Base-by-base conservation (phyloP, 78 protist genomes). In the Dictyostelium brefeldianum region DNA sequence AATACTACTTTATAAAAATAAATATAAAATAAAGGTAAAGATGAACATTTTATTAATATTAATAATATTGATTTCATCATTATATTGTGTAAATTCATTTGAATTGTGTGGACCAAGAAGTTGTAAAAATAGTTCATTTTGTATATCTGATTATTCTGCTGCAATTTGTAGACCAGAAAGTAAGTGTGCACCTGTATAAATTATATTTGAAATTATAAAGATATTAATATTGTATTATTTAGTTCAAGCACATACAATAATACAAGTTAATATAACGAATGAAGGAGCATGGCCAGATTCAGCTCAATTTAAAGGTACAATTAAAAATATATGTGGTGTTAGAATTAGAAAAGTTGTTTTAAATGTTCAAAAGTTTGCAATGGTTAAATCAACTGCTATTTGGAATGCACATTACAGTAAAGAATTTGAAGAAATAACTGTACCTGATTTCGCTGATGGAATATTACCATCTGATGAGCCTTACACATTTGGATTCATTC, bases 101-200 rank as follows among this genome's bases (percentile, higher is more conserved):
- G 92, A 87, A 64, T 7, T 87, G 36, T 87, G 92, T 77, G 92
- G 92, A 7, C 92, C 92, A 17, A 74, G 92, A 87, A 87, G 92
- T 77, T 87, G 92, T 53, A 51, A 11, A 53, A 46, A 25, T 36
- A 48, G 59, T 27, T 64, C 53, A 25, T 74, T 87, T 87, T 87
- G 92, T 87, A 20, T 59, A 48, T 77, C 84, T 4, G 78, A 77
- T 77, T 29, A 57, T 27, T 48, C 82, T 22, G 25, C 85, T n/a
- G 83, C 92, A 22, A 67, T 62, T 15, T 87, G 92, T 47, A 77
- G 77, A 62, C 92, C 92, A 77, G 47, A 57, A n/a, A 64, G 91
- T n/a, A n/a, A n/a, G n/a, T n/a, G n/a, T n/a, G n/a, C n/a, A n/a
- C n/a, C n/a, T n/a, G n/a, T n/a, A 48, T 9, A 48, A 9, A 48